Evolutionary conservation across 345 rosid genomes (phyloP), one percentile per base, ranked within the genome.

Genomic region (Syzygium grande): DNA sequence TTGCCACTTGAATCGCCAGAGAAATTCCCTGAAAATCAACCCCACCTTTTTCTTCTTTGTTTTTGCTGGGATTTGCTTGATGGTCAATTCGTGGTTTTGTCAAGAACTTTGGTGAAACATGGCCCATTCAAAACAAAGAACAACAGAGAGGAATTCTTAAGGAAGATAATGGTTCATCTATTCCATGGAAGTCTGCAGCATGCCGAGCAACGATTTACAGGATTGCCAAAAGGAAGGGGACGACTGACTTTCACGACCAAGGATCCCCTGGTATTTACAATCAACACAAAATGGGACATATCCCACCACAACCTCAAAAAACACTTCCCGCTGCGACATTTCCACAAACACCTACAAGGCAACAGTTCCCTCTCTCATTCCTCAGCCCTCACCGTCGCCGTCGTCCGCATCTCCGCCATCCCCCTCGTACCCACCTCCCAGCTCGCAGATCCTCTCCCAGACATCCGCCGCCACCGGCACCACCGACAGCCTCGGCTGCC

Each of bases 401-500:
- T 73, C 80, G 46, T 22, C 80, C 80, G 80, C 84, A 52, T 54
- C 84, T 15, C n/a, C 25, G 73, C 96, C 97, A 89, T 96, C 98
- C 22, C 99, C 98, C 23, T 89, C 89, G 91, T 91, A 98, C 89
- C 99, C 99, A 92, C 92, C 94, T 4, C 98, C 97, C 95, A 98
- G 86, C 15, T 96, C 93, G 89, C 98, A 96, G 86, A 96, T 79
- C 89, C 87, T 93, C 41, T 49, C 38, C 99, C 99, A 96, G 51
- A 94, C 88, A 80, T 88, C 90, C 84, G 90, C 91, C 9, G 93
- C 85, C 34, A 98, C 98, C 11, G 95, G 95, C 89, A 98, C 96
- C 23, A 98, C 99, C 86, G 99, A 96, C 90, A 98, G 88, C 90
- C 98, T 92, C 84, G 97, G 99, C 96, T 98, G 99, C 89, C 93